phyloP scores from a whole-genome alignment of 1,139 yeast genomes.

The Spencermartinsiella ligniputridi region DNA sequence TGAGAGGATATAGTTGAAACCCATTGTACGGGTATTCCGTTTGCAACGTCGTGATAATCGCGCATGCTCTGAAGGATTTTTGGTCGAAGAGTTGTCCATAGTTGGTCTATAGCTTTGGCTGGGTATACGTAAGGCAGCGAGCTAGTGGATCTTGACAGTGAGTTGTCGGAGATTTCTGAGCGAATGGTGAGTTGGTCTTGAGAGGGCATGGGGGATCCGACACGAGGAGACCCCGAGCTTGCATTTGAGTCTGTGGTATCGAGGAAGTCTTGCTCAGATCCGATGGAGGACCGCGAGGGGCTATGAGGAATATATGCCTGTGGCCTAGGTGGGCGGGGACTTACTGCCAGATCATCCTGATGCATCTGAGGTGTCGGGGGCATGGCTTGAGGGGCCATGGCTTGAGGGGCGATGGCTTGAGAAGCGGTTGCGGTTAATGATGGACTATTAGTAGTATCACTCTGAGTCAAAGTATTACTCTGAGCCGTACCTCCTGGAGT shows the following conservation, averaged over 20 bases:
- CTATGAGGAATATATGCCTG: background rate
- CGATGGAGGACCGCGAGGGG: background rate
- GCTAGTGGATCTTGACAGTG: conserved; percentile 2
- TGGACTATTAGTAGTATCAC: too few species aligned
- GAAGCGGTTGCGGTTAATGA: too few species aligned
- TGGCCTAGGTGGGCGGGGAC: background rate
- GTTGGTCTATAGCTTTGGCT: conserved; percentile 2
- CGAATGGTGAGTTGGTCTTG: background rate
- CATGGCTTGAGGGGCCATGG: background rate
- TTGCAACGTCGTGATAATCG: conserved; percentile 15
- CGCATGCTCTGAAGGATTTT: conserved; percentile 15
- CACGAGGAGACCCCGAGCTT: background rate
- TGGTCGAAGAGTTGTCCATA: conserved; percentile 13
- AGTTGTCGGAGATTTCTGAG: background rate
- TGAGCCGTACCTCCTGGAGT: too few species aligned
- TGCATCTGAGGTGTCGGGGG: too few species aligned
- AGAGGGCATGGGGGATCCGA: background rate
- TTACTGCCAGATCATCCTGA: too few species aligned
- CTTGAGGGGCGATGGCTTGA: too few species aligned
- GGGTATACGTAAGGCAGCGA: background rate
- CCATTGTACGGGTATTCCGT: conserved; percentile 23
- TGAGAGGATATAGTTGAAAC: conserved; percentile 16
- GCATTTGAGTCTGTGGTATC: background rate
- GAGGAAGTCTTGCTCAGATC: background rate
- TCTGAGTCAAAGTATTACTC: too few species aligned